These are phyloP conservation scores for Clarireedia sp. DNA, from an alignment of 2,329 filamentous ascomycete genomes.

Conservation along the genomic window DNA sequence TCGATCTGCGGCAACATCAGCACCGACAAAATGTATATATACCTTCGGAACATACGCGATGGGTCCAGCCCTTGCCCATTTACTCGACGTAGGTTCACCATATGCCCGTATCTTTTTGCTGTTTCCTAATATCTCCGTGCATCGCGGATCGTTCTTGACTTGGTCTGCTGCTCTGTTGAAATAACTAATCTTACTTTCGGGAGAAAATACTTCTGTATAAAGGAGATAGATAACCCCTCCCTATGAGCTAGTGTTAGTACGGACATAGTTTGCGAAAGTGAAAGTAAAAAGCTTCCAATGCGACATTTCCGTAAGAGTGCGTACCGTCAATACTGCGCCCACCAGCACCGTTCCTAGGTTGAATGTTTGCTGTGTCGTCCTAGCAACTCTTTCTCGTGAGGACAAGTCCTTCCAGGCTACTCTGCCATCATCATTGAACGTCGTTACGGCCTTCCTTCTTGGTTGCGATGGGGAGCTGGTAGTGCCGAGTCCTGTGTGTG, in stretches of 20 bases:
- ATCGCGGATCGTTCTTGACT: constrained; percentile 65
- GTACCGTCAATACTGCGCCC: constrained; percentile 69
- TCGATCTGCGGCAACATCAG: constrained; percentile 42
- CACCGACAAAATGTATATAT: neutral
- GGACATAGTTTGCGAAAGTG: neutral
- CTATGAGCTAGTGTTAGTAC: constrained; percentile 34
- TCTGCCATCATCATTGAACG: constrained; percentile 77
- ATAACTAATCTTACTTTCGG: constrained; percentile 76
- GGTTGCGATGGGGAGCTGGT: constrained; percentile 30
- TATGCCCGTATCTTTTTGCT: constrained; percentile 68
- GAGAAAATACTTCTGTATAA: constrained; percentile 74
- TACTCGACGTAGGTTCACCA: constrained; percentile 73
- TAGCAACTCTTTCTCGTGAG: constrained; percentile 66
- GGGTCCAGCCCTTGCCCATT: constrained; percentile 64
- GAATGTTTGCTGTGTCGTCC: constrained; percentile 83
- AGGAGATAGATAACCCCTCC: constrained; percentile 71
- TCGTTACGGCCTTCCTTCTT: constrained; percentile 64
- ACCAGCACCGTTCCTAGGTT: constrained; percentile 73
- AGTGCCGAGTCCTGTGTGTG: constrained; percentile 39
- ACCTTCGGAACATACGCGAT: constrained; percentile 40
- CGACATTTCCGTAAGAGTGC: constrained; percentile 17
- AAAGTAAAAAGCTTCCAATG: neutral
- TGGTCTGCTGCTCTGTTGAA: constrained; percentile 82
- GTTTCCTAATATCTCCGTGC: constrained; percentile 67
- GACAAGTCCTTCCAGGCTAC: constrained; percentile 77